A percentile compares a stretch with the other conserved stretches of the same genome.
Evolutionary conservation across 441 rosid genomes (phyloP).

Genomic region (Corymbia calophylla): DNA sequence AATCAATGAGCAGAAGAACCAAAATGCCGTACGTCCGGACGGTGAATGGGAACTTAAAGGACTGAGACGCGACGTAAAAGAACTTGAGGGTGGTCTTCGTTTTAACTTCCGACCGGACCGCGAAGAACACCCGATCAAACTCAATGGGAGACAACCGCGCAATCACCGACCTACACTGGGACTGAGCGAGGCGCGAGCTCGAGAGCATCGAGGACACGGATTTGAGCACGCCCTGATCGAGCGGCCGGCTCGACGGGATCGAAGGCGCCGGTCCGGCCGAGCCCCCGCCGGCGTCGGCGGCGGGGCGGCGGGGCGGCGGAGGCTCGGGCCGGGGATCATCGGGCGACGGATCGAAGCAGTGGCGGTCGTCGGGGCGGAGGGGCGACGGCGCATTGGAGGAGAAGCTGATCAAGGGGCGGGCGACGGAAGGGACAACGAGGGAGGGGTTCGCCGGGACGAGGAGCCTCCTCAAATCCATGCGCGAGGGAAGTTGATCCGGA

Average conservation of each 20-base stretch:
- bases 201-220: conserved; percentile 48
- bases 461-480: conserved; percentile 54
- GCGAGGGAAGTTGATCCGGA: neutral
- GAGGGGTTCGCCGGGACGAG: conserved; percentile 13
- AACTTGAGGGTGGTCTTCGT: conserved; percentile 50
- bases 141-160: conserved; percentile 42
- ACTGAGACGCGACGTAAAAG: conserved; percentile 49
- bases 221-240: conserved; percentile 25
- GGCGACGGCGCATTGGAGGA: conserved; percentile 13
- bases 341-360: conserved; percentile 3
- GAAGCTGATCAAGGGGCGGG: conserved; percentile 31
- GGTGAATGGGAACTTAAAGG: conserved; percentile 47
- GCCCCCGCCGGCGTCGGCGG: neutral
- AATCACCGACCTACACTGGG: conserved; percentile 36
- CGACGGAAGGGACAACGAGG: conserved; percentile 13
- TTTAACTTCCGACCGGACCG: conserved; percentile 30
- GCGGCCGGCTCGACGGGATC: neutral
- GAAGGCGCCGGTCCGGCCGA: neutral
- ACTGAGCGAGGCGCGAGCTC: conserved; percentile 33
- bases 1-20: conserved; percentile 40
- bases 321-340: conserved; percentile 11
- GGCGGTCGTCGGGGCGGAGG: neutral
- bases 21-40: conserved; percentile 58
- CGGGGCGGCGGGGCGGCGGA: neutral
- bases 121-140: conserved; percentile 40